Evolutionary conservation across 2,329 filamentous ascomycete species (phyloP).

Genomic region (Arachnomyces sp.): DNA sequence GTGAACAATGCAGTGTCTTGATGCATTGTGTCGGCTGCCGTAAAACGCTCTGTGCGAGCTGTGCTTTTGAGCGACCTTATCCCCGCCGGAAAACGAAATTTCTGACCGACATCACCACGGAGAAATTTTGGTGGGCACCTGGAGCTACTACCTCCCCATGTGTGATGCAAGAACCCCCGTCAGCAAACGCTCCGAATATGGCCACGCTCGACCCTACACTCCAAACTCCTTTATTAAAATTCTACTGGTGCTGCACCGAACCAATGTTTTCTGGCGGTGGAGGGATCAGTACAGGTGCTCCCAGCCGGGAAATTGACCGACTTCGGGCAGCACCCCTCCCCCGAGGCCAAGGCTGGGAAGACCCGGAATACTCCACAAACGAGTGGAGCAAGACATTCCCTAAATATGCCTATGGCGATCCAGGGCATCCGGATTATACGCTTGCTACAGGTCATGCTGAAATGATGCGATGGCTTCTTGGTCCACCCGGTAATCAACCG

Average conservation of each 20-base stretch:
- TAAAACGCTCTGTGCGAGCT: conserved; percentile 52
- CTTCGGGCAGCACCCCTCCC: conserved; percentile 51
- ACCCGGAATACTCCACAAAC: conserved; percentile 42
- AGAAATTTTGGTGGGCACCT: conserved; percentile 52
- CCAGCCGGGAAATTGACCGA: conserved; percentile 45
- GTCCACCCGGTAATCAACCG: conserved; percentile 36
- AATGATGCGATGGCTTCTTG: conserved; percentile 41
- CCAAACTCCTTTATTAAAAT: conserved; percentile 44
- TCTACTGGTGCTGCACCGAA: conserved; percentile 53
- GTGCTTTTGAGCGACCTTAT: conserved; percentile 49
- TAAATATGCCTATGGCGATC: conserved; percentile 33
- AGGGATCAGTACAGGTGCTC: conserved; percentile 49
- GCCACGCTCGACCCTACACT: conserved; percentile 25
- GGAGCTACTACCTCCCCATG: conserved; percentile 48
- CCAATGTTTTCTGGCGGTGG: conserved; percentile 53
- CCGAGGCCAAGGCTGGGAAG: conserved; percentile 46
- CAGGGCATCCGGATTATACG: conserved; percentile 30
- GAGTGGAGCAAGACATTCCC: conserved; percentile 34
- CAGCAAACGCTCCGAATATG: conserved; percentile 20
- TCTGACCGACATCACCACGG: conserved; percentile 12
- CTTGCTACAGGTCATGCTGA: conserved; percentile 33
- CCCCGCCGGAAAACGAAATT: conserved; percentile 28
- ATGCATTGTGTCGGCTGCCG: conserved; percentile 56
- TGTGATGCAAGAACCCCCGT: conserved; percentile 47
- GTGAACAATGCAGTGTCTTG: conserved; percentile 52